phyloP scores from a whole-genome alignment of 202 grass and related monocot species.

The Digitaria exilis region DNA sequence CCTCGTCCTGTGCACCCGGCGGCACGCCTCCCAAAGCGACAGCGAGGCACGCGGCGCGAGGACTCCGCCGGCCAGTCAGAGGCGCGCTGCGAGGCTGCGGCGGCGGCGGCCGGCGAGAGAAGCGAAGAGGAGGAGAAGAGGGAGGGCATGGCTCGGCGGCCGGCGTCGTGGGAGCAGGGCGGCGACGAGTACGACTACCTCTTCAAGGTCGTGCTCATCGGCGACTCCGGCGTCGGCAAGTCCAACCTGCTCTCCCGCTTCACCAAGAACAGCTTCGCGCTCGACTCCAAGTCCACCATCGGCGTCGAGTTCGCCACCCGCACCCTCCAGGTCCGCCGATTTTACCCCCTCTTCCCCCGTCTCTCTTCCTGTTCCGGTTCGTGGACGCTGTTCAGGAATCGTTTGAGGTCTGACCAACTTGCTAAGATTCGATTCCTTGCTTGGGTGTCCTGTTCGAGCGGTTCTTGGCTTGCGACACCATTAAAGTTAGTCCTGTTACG shows the following conservation, averaged over 20 bases:
- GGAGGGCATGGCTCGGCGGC: conserved; percentile 7
- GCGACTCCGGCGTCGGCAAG: conserved; percentile 75
- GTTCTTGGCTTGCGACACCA: neutral
- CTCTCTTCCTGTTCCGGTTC: neutral
- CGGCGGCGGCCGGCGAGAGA: neutral
- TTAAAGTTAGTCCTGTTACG: too few relatives aligned
- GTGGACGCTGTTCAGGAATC: neutral
- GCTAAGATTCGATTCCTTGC: neutral
- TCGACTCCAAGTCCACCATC: conserved; percentile 87
- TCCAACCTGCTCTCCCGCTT: conserved; percentile 73
- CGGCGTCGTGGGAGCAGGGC: conserved; percentile 32
- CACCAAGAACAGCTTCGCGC: conserved; percentile 37
- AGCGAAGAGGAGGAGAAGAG: neutral
- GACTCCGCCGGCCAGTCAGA: neutral
- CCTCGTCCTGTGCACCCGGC: neutral
- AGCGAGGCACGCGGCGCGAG: conserved; percentile 1
- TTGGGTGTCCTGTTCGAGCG: neutral
- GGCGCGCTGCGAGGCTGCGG: too few relatives aligned
- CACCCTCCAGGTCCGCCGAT: conserved; percentile 53
- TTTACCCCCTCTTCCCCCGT: neutral
- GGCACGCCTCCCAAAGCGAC: conserved; percentile 16
- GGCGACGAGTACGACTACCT: conserved; percentile 73
- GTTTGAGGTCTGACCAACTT: neutral
- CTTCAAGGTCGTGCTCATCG: conserved; percentile 79
- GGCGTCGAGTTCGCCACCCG: conserved; percentile 81